A percentile compares a stretch with the other conserved stretches of the same genome.
These are phyloP conservation scores for Cryphonectria parasitica DNA, from an alignment of 2,329 filamentous ascomycete species.

Conservation along the genomic window DNA sequence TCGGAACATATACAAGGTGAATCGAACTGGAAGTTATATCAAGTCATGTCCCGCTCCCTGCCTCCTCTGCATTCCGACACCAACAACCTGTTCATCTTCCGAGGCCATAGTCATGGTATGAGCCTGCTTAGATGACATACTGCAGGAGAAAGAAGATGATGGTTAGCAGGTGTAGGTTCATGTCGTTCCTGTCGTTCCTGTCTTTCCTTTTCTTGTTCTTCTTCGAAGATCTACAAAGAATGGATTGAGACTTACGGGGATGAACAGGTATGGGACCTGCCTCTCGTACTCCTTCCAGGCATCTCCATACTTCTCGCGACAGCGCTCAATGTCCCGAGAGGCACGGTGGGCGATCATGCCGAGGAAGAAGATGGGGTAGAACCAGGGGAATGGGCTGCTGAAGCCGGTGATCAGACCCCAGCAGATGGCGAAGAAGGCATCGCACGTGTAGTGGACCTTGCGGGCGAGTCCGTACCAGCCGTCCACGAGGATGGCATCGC, in stretches of 20 bases:
- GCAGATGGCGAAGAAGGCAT: conserved; percentile 74
- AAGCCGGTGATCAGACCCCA: conserved; percentile 87
- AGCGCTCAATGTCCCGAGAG: conserved; percentile 74
- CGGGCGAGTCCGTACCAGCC: conserved; percentile 78
- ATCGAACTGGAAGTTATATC: conserved; percentile 9
- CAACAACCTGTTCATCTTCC: background rate
- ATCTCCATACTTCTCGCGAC: conserved; percentile 78
- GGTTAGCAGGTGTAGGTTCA: background rate
- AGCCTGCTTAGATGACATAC: conserved; percentile 46
- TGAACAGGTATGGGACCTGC: conserved; percentile 80
- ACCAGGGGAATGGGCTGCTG: conserved; percentile 82
- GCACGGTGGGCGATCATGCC: conserved; percentile 82
- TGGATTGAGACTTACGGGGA: conserved; percentile 47
- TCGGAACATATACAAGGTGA: conserved; percentile 25
- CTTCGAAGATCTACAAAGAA: conserved; percentile 48
- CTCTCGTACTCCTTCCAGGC: conserved; percentile 82
- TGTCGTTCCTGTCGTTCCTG: background rate
- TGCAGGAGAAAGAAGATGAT: conserved; percentile 28
- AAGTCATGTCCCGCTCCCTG: background rate
- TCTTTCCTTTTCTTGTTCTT: background rate
- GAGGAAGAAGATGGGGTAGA: conserved; percentile 82
- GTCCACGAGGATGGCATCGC: conserved; percentile 72
- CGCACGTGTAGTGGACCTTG: conserved; percentile 81
- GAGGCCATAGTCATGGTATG: background rate
- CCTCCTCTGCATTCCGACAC: background rate